These are phyloP conservation scores for Fragaria iinumae DNA, from an alignment of 306 rosid genomes.

Conservation along the genomic window DNA sequence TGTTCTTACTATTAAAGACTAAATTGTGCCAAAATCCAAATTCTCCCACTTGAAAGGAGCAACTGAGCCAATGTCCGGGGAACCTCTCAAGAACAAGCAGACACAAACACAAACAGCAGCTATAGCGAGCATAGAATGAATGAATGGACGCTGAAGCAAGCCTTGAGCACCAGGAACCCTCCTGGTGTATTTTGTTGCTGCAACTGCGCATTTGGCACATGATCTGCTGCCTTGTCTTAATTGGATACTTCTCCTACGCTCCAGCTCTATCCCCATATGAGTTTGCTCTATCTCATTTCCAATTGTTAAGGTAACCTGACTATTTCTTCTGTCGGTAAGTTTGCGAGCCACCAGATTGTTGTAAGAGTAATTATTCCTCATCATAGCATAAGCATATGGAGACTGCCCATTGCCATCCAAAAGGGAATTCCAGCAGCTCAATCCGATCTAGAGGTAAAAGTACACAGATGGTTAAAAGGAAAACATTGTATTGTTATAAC, in stretches of 20 bases:
- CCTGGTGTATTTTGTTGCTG: conserved; percentile 40
- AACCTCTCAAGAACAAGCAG: conserved; percentile 76
- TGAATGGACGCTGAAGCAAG: conserved; percentile 63
- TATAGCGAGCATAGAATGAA: conserved; percentile 80
- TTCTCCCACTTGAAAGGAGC: conserved; percentile 87
- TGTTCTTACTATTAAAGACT: conserved; percentile 27
- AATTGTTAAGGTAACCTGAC: conserved; percentile 62
- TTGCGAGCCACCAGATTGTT: conserved; percentile 66
- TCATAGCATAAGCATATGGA: conserved; percentile 65
- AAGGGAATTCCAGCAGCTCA: conserved; percentile 78
- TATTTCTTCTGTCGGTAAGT: conserved; percentile 50
- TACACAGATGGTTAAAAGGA: background rate
- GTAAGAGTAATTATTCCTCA: conserved; percentile 68
- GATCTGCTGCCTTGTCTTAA: conserved; percentile 42
- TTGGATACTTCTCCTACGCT: conserved; percentile 15
- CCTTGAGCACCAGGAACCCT: conserved; percentile 60
- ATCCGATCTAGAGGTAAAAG: conserved; percentile 55
- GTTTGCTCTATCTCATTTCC: conserved; percentile 43
- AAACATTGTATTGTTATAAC: background rate
- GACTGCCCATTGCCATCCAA: conserved; percentile 70
- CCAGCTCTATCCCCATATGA: conserved; percentile 34
- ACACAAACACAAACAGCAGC: conserved; percentile 95
- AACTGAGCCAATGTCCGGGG: conserved; percentile 65
- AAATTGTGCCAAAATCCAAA: conserved; percentile 63
- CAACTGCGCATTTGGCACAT: conserved; percentile 63